These are phyloP conservation scores for Stentor roeselii DNA, from an alignment of 73 alveolate genomes.

Conservation along the genomic window DNA sequence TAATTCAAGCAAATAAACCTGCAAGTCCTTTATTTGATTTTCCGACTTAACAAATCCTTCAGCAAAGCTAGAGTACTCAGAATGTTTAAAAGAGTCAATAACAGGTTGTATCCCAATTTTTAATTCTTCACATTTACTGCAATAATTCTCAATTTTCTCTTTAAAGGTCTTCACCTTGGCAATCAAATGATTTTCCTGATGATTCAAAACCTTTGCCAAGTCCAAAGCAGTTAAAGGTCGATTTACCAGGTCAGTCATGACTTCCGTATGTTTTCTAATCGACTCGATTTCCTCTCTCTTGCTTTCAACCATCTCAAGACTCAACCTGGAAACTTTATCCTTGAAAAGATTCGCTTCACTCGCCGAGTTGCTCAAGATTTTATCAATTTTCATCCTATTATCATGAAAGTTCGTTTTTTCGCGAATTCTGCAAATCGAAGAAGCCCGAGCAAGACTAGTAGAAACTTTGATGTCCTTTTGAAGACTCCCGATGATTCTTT, in stretches of 20 bases:
- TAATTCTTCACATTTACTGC: neutral
- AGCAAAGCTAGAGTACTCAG: neutral
- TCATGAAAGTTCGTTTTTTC: neutral
- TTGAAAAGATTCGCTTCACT: neutral
- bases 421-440: neutral
- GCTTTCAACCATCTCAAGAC: neutral
- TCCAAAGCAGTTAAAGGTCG: neutral
- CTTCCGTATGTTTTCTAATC: neutral
- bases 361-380: neutral
- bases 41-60: neutral
- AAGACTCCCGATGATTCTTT: neutral
- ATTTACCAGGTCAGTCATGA: neutral
- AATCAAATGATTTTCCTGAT: neutral
- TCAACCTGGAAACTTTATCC: neutral
- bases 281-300: neutral
- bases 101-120: neutral
- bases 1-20: too few relatives aligned
- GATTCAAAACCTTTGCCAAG: neutral
- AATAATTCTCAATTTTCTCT: too few relatives aligned
- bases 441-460: neutral
- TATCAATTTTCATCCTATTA: neutral
- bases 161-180: neutral
- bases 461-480: neutral
- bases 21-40: neutral
- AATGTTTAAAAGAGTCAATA: neutral